Base-by-base conservation (phyloP, 2,329 filamentous ascomycete species). In the Cladosporium sp. region DNA sequence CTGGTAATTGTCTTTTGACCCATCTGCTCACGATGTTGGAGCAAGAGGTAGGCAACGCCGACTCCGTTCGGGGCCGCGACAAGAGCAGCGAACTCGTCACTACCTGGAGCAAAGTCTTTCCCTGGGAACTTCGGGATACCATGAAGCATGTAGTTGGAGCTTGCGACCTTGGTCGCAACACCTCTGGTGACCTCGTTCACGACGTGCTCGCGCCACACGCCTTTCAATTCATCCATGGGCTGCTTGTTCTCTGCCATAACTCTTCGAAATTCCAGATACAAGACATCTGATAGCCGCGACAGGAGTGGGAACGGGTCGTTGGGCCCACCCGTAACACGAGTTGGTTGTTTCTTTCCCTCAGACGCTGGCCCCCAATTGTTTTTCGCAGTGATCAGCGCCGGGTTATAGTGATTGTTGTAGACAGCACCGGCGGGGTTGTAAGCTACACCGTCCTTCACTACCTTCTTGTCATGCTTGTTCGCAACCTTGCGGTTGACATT, bases 21-120 rank as follows among this genome's bases (percentile, higher is more conserved):
- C n/a, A 70, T 44, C 44, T 69, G 61, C 21, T 62, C 28, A 18
- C 66, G 66, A 35, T 69, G 69, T 56, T 69, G 65, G 2, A 57
- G 62, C 5, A 69, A 46, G 10, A 69, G 58, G 28, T 64, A 68
- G 1, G 67, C 67, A 8, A 63, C 62, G 6, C 56, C 68, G 10
- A 49, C 31, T 14, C 64, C 69, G 56, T 67, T 62, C 10, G 68
- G 67, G 14, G 64, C 58, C 4, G 55, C 66, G 21, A 70, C n/a
- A 5, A 70, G 49, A 26, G 67, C 65, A 12, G 58, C 50, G 18
- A 64, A 64, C 5, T 62, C 65, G 8, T 67, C 62, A 11, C 56
- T 62, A 14, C 61, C 62, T 6, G 33, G 28, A 33, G 29, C 23
- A 31, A 65, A 60, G 18, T 59, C 57, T 1, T 26, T n/a, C 8